A percentile compares a stretch with the other conserved stretches of the same genome.
Evolutionary conservation across 306 rosid species (phyloP).

Genomic region (Calophaca sinica): DNA sequence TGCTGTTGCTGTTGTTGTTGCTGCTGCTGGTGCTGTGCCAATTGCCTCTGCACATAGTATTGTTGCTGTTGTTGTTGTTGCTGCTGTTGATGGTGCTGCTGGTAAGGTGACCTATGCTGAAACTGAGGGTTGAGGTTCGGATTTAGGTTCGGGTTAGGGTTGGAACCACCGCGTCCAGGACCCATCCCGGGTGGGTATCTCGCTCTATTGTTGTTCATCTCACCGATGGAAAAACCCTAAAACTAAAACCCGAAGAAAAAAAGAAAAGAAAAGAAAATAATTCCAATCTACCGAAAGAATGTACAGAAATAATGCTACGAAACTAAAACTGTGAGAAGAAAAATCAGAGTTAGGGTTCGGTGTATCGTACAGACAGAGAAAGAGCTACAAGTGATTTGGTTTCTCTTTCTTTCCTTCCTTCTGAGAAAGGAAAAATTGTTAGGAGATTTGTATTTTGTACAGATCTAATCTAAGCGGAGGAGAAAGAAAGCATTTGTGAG

Average conservation of each 20-base stretch:
- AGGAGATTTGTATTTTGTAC: neutral
- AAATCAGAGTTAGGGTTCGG: neutral
- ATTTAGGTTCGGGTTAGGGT: slow-evolving; percentile 52
- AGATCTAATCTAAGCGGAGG: slow-evolving; percentile 45
- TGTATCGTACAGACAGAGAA: slow-evolving; percentile 21
- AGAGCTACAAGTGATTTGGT: neutral
- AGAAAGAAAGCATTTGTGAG: neutral
- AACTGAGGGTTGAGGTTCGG: slow-evolving; percentile 59
- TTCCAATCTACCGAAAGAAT: slow-evolving; percentile 41
- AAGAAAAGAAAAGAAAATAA: neutral
- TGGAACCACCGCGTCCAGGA: slow-evolving; percentile 58
- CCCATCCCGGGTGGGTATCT: slow-evolving; percentile 96
- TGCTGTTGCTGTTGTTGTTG: slow-evolving; percentile 49
- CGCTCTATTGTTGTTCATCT: slow-evolving; percentile 69
- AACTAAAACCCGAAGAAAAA: neutral
- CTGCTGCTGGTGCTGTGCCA: slow-evolving; percentile 24
- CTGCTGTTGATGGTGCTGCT: slow-evolving; percentile 50
- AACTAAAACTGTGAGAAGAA: slow-evolving; percentile 4
- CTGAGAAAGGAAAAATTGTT: neutral
- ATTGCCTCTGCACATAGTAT: slow-evolving; percentile 43
- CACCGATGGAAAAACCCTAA: slow-evolving; percentile 50
- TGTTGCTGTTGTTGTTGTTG: slow-evolving; percentile 34
- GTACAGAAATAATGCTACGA: slow-evolving; percentile 39
- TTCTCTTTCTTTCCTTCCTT: neutral
- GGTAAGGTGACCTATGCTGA: slow-evolving; percentile 68